Conservation (phyloP, 1,139 yeast genomes). For the Pichia sp. region DNA sequence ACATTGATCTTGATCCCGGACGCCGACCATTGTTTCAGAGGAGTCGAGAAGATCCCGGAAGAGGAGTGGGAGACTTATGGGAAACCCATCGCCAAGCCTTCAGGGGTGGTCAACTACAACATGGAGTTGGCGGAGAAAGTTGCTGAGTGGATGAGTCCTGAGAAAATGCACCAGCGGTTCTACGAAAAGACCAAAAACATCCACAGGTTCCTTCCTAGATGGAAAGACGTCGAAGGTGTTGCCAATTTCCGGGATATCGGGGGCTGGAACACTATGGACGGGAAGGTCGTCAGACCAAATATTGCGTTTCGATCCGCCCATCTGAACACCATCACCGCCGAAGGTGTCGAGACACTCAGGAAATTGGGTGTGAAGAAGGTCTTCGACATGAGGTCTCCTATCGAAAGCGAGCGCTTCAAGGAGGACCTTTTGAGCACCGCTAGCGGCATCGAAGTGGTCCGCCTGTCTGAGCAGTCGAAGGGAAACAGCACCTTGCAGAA, state of each 20-base stretch:
- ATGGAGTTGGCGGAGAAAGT: conserved; percentile 50
- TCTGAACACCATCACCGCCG: conserved; percentile 44
- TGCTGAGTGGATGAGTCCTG: conserved; percentile 48
- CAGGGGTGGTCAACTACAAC: conserved; percentile 52
- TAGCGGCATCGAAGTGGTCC: background rate
- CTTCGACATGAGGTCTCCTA: conserved; percentile 64
- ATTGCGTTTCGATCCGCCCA: conserved; percentile 62
- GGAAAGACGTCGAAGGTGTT: conserved; percentile 65
- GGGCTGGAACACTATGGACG: conserved; percentile 51
- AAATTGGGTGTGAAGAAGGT: conserved; percentile 50
- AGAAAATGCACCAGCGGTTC: conserved; percentile 51
- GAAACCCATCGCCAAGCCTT: conserved; percentile 41
- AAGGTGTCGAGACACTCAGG: conserved; percentile 41
- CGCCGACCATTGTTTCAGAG: conserved; percentile 82
- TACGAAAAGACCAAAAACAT: conserved; percentile 36
- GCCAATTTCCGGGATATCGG: conserved; percentile 77
- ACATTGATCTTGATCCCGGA: conserved; percentile 51
- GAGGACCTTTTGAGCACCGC: background rate
- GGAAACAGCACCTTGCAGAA: background rate
- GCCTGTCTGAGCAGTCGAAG: background rate
- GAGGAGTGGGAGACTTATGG: conserved; percentile 34
- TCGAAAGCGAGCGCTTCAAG: background rate
- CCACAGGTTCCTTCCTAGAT: conserved; percentile 34
- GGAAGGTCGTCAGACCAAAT: conserved; percentile 49
- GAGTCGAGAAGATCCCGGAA: conserved; percentile 36